phyloP scores from a whole-genome alignment of 108 stramenopile genomes.

The Phaeodactylum tricornutum region DNA sequence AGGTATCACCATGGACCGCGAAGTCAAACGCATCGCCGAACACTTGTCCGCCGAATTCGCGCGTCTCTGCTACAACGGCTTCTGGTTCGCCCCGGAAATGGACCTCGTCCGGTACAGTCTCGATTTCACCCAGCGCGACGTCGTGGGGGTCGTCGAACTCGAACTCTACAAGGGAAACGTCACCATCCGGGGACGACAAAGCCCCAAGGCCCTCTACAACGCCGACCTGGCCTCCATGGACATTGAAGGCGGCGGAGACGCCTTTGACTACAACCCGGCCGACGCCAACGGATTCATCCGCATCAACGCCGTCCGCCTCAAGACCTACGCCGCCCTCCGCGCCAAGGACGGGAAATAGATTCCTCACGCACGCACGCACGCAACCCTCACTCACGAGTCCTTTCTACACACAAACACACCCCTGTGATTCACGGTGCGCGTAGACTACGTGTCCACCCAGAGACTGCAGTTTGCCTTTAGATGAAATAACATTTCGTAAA shows the following conservation, averaged over 20 bases:
- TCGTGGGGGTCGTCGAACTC: constrained; percentile 82
- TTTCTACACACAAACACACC: too few species aligned
- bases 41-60: constrained; percentile 84
- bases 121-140: constrained; percentile 81
- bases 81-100: constrained; percentile 99
- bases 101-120: constrained; percentile 88
- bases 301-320: constrained; percentile 94
- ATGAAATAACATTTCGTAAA: too few species aligned
- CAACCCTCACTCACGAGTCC: too few species aligned
- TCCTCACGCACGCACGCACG: neutral
- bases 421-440: too few species aligned
- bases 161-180: constrained; percentile 96
- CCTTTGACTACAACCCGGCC: constrained; percentile 96
- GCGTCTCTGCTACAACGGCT: constrained; percentile 98
- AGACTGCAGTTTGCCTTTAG: too few species aligned
- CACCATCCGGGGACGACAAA: constrained; percentile 73
- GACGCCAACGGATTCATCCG: constrained; percentile 98
- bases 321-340: constrained; percentile 92
- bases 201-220: constrained; percentile 89
- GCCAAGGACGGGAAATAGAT: constrained; percentile 38
- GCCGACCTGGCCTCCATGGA: constrained; percentile 98
- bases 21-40: constrained; percentile 97
- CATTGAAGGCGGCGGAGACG: constrained; percentile 91
- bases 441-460: too few species aligned
- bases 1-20: constrained; percentile 94